Base-by-base conservation (phyloP, 768 basidiomycete genomes). In the Xanthoconium stramineum region DNA sequence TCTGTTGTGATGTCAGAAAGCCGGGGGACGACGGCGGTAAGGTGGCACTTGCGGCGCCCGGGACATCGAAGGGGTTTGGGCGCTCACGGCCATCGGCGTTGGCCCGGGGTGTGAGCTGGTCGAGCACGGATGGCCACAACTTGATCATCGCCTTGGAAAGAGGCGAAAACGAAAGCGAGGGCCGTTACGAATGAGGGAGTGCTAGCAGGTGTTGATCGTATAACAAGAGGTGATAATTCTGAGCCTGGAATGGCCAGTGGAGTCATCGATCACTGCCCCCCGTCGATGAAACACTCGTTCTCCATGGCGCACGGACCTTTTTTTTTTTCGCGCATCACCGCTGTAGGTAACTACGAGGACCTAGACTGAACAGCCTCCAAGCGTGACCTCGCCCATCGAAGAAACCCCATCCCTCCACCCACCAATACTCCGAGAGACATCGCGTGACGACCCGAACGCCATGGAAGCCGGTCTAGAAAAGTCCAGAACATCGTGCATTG, bases 71-170 rank as follows among this genome's bases (percentile, higher is more conserved):
- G 5, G 88, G 88, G 66, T 89, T 86, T 57, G 58, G 65, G 52
- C 76, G 76, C 63, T 79, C 79, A 51, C 62, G 72, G 60, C 76
- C 72, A 61, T 75, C 72, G 53, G 74, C 66, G 40, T 63, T 65
- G 12, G 80, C 78, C 52, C 78, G 78, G 37, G 88, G 86, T 0
- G 88, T 91, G 50, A 81, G 75, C 64, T 83, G 83, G 63, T 84
- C 85, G 50, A 68, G 69, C 59, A 71, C 69, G 52, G 66, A 67
- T 48, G 84, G 81, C 89, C 89, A 88, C 58, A 89, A 75, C 66
- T 83, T 86, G 61, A 90, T 76, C 84, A 89, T 88, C 52, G 71
- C 68, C 59, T 67, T 69, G 39, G 70, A 67, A 6, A 71, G 50
- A 9, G 65, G 56, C 19, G 60, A 54, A 48, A 58, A 68, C 28